Evolutionary conservation across 2,329 filamentous ascomycete species (phyloP).

Genomic region (Cytospora mali): DNA sequence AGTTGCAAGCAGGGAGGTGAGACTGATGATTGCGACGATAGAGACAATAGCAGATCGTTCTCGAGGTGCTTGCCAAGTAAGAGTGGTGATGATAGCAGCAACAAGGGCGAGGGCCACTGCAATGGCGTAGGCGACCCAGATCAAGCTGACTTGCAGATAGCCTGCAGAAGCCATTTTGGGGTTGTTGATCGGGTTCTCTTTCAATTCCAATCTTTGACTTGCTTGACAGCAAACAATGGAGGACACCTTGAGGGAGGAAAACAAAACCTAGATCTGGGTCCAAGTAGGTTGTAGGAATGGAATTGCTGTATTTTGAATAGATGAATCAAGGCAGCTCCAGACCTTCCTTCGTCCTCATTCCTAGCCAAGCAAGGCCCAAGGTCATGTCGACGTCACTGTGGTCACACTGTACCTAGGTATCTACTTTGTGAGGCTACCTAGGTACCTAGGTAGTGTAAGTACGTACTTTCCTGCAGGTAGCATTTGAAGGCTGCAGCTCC

Average conservation of each 20-base stretch:
- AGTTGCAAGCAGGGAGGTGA: constrained; percentile 86
- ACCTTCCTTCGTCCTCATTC: no score
- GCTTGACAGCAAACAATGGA: background rate
- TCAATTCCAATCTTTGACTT: background rate
- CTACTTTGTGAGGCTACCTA: background rate
- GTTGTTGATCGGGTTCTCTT: background rate
- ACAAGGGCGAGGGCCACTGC: constrained; percentile 76
- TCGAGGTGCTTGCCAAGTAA: constrained; percentile 85
- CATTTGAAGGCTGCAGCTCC: background rate
- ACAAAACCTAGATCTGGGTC: background rate
- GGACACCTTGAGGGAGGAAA: background rate
- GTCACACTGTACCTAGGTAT: background rate
- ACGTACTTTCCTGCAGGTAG: background rate
- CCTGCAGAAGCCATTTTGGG: constrained; percentile 42
- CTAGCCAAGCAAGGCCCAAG: background rate
- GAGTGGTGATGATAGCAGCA: constrained; percentile 82
- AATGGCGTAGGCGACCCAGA: constrained; percentile 91
- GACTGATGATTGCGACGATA: constrained; percentile 80
- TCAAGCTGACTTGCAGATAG: constrained; percentile 83
- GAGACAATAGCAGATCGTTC: constrained; percentile 84
- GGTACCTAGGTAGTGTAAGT: background rate
- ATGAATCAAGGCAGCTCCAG: background rate
- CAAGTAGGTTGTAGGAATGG: background rate
- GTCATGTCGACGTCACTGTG: constrained; percentile 21
- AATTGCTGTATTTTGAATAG: background rate